Percentiles rank a stretch among this genome's conserved stretches.
Evolutionary conservation across 805 yeast species (phyloP).

Genomic region (Nakazawaea anatomiae): DNA sequence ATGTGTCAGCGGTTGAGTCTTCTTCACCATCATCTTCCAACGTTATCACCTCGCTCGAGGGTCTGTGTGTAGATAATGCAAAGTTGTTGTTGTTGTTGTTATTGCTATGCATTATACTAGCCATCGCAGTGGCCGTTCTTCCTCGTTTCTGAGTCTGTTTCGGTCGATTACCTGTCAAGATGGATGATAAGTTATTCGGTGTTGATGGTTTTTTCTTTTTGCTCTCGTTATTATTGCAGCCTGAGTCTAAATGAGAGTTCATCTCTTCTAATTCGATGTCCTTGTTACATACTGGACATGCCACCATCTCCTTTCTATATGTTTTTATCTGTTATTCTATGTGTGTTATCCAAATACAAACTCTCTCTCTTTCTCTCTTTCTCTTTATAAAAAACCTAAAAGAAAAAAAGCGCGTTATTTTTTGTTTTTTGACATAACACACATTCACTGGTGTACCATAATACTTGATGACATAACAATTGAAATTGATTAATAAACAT

Average conservation of each 20-base stretch:
- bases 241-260: constrained; percentile 29
- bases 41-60: constrained; percentile 3
- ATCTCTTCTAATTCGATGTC: constrained; percentile 22
- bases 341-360: too few relatives aligned
- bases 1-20: constrained; percentile 1
- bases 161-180: constrained; percentile 7
- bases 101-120: too few relatives aligned
- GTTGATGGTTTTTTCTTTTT: neutral
- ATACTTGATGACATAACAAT: too few relatives aligned
- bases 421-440: too few relatives aligned
- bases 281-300: constrained; percentile 27
- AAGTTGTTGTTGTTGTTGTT: too few relatives aligned
- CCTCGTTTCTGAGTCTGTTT: neutral
- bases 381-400: too few relatives aligned
- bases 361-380: too few relatives aligned
- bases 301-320: constrained; percentile 18
- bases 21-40: constrained; percentile 2
- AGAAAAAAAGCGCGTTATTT: too few relatives aligned
- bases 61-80: neutral
- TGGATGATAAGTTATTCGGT: constrained; percentile 1
- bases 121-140: neutral
- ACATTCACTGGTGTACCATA: too few relatives aligned
- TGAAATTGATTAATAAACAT: too few relatives aligned
- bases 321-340: too few relatives aligned
- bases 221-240: constrained; percentile 12